Evolutionary conservation across 768 basidiomycete species (phyloP).

Genomic region (Zangia roseola): DNA sequence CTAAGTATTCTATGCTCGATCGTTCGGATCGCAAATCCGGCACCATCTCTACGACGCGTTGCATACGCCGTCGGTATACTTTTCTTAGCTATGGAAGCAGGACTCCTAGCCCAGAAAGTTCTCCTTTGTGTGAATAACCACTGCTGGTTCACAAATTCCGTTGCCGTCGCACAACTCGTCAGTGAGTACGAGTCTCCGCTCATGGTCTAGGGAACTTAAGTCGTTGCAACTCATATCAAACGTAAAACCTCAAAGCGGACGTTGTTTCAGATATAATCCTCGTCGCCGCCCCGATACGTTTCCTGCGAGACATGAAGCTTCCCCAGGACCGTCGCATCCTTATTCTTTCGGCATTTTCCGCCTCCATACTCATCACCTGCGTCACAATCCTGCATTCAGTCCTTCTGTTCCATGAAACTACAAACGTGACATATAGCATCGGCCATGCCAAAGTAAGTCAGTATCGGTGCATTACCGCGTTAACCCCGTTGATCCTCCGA

Average conservation of each 20-base stretch:
- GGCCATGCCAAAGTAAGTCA: slow-evolving; percentile 5
- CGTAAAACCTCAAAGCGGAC: background rate
- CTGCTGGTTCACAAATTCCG: background rate
- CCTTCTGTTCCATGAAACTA: background rate
- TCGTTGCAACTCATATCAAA: too few relatives aligned
- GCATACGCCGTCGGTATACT: background rate
- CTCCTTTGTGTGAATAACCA: background rate
- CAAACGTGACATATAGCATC: background rate
- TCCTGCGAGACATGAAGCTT: slow-evolving; percentile 6
- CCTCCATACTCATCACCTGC: slow-evolving; percentile 5
- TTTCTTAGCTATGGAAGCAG: slow-evolving; percentile 1
- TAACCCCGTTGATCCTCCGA: background rate
- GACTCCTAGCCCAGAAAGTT: background rate
- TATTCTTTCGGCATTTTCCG: slow-evolving; percentile 5
- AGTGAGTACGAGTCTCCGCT: background rate
- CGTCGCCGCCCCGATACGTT: background rate
- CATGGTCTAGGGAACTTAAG: background rate
- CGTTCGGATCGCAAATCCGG: slow-evolving; percentile 9
- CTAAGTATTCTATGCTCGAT: slow-evolving; percentile 10
- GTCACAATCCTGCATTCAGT: slow-evolving; percentile 6
- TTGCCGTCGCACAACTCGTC: slow-evolving; percentile 5
- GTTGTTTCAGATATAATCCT: background rate
- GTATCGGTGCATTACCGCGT: background rate
- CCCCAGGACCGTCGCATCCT: slow-evolving; percentile 6
- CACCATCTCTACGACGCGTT: background rate